Conservation (phyloP, 2,329 filamentous ascomycete genomes). For the Polytolypa hystricis region DNA sequence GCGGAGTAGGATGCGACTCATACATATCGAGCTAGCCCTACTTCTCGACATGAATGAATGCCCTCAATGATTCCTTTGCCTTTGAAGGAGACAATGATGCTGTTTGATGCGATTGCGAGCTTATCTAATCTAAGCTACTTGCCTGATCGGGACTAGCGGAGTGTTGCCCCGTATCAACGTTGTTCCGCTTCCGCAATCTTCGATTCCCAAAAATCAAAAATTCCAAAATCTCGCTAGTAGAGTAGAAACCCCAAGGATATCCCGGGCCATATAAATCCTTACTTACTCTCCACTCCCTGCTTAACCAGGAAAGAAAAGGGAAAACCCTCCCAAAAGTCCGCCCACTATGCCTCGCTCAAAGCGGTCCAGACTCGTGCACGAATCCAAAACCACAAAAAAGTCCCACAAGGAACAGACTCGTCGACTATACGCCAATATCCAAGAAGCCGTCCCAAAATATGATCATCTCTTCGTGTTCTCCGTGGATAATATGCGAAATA, state of each 20-base stretch:
- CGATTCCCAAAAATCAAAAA: conserved; percentile 22
- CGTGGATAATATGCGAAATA: conserved; percentile 97
- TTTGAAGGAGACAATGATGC: too few relatives aligned
- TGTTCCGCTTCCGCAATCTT: conserved; percentile 21
- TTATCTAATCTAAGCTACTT: conserved; percentile 21
- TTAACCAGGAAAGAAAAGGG: background rate
- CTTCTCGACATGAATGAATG: too few relatives aligned
- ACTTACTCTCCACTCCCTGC: too few relatives aligned
- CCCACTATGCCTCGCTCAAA: conserved; percentile 88
- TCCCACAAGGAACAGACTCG: conserved; percentile 78
- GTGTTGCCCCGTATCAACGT: conserved; percentile 22
- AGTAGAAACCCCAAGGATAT: too few relatives aligned
- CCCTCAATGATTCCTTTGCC: too few relatives aligned
- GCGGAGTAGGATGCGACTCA: too few relatives aligned
- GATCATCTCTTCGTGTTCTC: conserved; percentile 87
- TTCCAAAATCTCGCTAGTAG: conserved; percentile 12
- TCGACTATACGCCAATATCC: conserved; percentile 78
- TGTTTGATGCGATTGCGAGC: too few relatives aligned
- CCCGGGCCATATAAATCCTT: too few relatives aligned
- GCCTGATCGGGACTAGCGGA: conserved; percentile 21
- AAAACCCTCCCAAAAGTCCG: background rate
- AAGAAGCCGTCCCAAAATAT: conserved; percentile 73
- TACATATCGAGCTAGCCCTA: too few relatives aligned
- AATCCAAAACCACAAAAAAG: conserved; percentile 89
- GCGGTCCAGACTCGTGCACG: conserved; percentile 76